Conservation (phyloP, 148 eudicot genomes). For the Rhododendron simsii region DNA sequence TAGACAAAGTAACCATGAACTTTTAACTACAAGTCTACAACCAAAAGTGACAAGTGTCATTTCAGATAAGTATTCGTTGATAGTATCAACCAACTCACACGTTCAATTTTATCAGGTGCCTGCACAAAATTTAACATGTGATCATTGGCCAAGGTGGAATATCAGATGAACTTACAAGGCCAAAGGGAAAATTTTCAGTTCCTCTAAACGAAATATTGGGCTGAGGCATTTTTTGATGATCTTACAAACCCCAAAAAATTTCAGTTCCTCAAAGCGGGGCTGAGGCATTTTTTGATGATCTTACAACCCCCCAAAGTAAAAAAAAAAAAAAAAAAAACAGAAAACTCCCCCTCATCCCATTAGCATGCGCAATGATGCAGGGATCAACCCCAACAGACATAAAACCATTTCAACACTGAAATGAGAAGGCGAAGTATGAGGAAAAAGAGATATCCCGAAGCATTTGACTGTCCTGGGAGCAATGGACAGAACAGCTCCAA, state of each 20-base stretch:
- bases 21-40: not conserved
- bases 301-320: too few relatives aligned
- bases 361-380: not conserved
- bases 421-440: not conserved
- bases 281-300: too few relatives aligned
- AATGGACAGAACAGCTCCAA: not conserved
- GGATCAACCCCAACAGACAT: not conserved
- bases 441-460: not conserved
- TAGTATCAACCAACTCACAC: not conserved
- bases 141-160: not conserved
- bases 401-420: not conserved
- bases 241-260: too few relatives aligned
- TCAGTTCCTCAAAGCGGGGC: too few relatives aligned
- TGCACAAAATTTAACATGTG: too few relatives aligned
- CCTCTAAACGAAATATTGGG: not conserved
- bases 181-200: not conserved
- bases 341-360: too few relatives aligned
- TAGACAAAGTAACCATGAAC: not conserved
- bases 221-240: not conserved
- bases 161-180: not conserved
- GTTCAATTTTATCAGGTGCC: not conserved
- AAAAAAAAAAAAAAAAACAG: too few relatives aligned
- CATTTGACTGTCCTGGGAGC: not conserved
- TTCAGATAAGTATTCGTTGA: not conserved
- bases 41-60: not conserved